phyloP scores from a whole-genome alignment of 345 rosid genomes.

The Conringia planisiliqua region DNA sequence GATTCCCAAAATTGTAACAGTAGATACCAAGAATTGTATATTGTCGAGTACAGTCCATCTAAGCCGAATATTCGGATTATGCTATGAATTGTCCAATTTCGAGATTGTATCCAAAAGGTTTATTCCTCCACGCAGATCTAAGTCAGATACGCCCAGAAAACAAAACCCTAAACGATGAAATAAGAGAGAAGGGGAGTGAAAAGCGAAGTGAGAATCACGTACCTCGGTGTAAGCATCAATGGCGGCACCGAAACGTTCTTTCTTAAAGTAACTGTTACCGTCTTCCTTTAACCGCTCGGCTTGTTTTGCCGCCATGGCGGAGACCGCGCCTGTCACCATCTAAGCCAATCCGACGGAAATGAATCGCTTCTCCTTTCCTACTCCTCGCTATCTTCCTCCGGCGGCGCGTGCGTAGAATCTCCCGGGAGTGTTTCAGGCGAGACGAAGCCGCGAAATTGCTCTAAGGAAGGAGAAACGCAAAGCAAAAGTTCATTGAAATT shows the following conservation, averaged over 20 bases:
- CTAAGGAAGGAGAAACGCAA: not conserved
- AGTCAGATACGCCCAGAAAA: not conserved
- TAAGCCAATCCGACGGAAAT: not conserved
- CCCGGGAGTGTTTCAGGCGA: constrained; percentile 5
- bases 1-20: not conserved
- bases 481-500: not conserved
- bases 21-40: not conserved
- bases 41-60: not conserved
- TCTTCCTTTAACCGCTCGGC: constrained; percentile 64
- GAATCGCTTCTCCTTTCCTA: not conserved
- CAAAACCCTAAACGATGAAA: constrained; percentile 9
- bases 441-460: constrained; percentile 31
- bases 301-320: constrained; percentile 47
- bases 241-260: constrained; percentile 77
- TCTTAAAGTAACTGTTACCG: constrained; percentile 60
- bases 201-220: not conserved
- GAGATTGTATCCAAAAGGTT: not conserved
- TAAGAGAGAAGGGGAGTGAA: not conserved
- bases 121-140: not conserved
- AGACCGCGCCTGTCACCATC: constrained; percentile 40
- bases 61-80: not conserved
- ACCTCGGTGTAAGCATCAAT: constrained; percentile 95
- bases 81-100: not conserved
- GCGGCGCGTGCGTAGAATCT: constrained; percentile 4
- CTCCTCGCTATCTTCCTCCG: not conserved